A percentile compares a stretch with the other conserved stretches of the same genome.
Conservation (phyloP, 2,329 filamentous ascomycete genomes). For the Immersiporthe knoxdaviesiana region DNA sequence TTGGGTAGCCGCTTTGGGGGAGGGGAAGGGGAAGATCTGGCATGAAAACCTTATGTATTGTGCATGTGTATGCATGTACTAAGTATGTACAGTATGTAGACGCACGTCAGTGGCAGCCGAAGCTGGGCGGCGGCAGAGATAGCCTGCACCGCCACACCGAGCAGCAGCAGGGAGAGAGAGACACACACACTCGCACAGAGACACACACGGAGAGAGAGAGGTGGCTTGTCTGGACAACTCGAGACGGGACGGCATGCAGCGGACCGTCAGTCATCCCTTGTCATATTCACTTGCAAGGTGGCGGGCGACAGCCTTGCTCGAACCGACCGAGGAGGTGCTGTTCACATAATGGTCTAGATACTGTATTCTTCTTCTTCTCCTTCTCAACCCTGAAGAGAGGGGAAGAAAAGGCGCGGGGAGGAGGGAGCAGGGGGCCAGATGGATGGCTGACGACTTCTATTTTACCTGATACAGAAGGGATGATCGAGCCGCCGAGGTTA, state of each 20-base stretch:
- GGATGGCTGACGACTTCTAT: not conserved
- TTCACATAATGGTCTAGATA: too few relatives aligned
- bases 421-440: too few relatives aligned
- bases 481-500: not conserved
- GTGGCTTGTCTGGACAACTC: too few relatives aligned
- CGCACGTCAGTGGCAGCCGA: slow-evolving; percentile 1
- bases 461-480: not conserved
- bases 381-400: too few relatives aligned
- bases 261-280: too few relatives aligned
- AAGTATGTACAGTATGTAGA: not conserved
- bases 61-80: not conserved
- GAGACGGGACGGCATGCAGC: too few relatives aligned
- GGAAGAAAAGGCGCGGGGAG: too few relatives aligned
- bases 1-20: not conserved
- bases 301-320: too few relatives aligned
- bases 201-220: too few relatives aligned
- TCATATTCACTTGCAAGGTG: too few relatives aligned
- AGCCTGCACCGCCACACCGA: slow-evolving; percentile 25
- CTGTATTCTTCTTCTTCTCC: not conserved
- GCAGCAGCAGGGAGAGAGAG: not conserved
- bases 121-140: not conserved
- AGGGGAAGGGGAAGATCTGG: not conserved
- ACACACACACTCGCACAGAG: too few relatives aligned
- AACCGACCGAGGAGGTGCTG: too few relatives aligned
- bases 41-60: slow-evolving; percentile 1